A percentile compares a stretch with the other conserved stretches of the same genome.
Conservation (phyloP, 345 rosid species). For the Streptanthus diversifolius region DNA sequence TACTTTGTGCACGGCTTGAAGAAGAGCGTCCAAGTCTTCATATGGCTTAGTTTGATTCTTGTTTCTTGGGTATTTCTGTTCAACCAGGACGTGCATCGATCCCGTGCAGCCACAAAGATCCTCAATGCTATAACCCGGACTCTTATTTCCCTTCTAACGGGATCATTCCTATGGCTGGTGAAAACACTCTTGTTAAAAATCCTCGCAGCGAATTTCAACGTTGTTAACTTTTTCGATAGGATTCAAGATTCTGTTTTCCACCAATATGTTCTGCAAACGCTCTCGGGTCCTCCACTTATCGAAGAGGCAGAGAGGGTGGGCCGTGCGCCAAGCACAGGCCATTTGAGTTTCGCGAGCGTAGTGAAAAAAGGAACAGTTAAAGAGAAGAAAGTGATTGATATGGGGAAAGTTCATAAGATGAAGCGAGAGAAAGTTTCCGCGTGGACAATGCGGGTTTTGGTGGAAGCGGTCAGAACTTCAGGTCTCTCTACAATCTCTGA, state of each 20-base stretch:
- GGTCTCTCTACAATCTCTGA: conserved; percentile 72
- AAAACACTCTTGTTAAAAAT: conserved; percentile 71
- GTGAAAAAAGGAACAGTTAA: conserved; percentile 46
- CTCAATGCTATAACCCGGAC: conserved; percentile 53
- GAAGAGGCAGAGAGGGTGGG: conserved; percentile 62
- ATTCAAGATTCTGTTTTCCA: conserved; percentile 86
- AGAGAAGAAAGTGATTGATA: conserved; percentile 66
- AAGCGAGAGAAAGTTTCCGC: conserved; percentile 80
- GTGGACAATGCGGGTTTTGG: conserved; percentile 84
- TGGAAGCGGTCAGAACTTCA: conserved; percentile 65
- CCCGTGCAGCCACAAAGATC: conserved; percentile 41
- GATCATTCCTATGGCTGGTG: conserved; percentile 68
- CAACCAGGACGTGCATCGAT: conserved; percentile 43
- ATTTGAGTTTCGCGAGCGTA: conserved; percentile 46
- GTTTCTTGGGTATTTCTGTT: conserved; percentile 66
- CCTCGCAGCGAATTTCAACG: conserved; percentile 77
- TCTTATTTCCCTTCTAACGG: conserved; percentile 55
- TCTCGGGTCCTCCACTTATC: conserved; percentile 68
- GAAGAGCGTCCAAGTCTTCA: conserved; percentile 74
- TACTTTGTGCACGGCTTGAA: conserved; percentile 91
- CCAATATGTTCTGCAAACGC: conserved; percentile 73
- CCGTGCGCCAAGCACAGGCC: conserved; percentile 45
- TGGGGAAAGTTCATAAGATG: conserved; percentile 68
- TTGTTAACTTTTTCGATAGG: conserved; percentile 72
- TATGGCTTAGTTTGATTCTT: conserved; percentile 72